Evolutionary conservation across 73 alveolate species (phyloP), one percentile per base, ranked within the genome.

Genomic region (Effrenium voratum): DNA sequence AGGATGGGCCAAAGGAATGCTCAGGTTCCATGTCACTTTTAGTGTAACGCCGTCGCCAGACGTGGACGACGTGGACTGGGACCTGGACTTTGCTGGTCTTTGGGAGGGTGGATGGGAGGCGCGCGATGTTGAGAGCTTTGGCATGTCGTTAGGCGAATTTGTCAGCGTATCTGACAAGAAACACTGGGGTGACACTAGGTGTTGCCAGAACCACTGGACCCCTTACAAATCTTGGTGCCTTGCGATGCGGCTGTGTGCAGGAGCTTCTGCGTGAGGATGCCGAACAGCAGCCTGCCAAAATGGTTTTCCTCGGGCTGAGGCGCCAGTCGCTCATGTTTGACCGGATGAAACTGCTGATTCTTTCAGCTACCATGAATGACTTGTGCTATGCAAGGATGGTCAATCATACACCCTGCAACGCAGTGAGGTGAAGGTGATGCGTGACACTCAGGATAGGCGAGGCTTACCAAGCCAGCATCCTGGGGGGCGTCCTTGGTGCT

Each of bases 71-170:
- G 96, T 40, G 15, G 82, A 90, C 5, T 90, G 85, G 87, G 86
- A 90, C n/a, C 55, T 90, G 96, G 87, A 90, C 87, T 90, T 90
- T 43, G 86, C 57, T 36, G 82, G 87, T 41, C 96, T 90, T 30
- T 90, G 96, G 96, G 96, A 90, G 52, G 96, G 96, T 57, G 96
- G 96, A 28, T 90, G 96, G 96, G 96, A 90, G 96, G 96, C 50
- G 52, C 34, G 36, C n/a, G n/a, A n/a, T n/a, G n/a, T 22, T 5
- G 46, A 4, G 36, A 47, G 82, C 15, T 72, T 45, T 72, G 40
- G 3, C 6, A 8, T 16, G 44, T 6, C 49, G 30, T 72, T 32
- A 24, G 50, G 32, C 50, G 30, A 41, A 77, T 8, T 52, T 52
- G 63, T 19, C 19, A 52, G 8, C 63, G 19, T 8, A 52, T 8